Percentiles rank a stretch among this genome's conserved stretches.
Conservation (phyloP, 345 rosid species). For the Psidium guajava region DNA sequence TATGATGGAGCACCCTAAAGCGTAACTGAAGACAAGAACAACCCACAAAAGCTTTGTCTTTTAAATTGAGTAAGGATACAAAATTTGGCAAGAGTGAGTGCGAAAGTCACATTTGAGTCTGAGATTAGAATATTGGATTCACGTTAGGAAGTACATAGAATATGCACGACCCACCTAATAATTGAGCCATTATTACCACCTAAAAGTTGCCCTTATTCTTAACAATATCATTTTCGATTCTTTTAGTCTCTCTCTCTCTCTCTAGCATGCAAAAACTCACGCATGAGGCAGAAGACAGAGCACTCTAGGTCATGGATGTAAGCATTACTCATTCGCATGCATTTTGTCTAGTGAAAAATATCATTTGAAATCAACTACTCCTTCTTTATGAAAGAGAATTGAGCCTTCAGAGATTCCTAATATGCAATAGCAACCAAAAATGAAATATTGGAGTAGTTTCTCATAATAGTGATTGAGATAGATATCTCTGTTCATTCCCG, state of each 20-base stretch:
- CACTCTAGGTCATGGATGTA: not conserved
- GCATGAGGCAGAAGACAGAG: not conserved
- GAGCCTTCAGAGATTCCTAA: not conserved
- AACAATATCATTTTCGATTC: not conserved
- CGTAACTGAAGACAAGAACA: conserved; percentile 22
- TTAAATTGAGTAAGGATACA: not conserved
- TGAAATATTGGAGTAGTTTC: not conserved
- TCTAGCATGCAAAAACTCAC: not conserved
- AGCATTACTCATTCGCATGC: not conserved
- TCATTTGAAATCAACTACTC: not conserved
- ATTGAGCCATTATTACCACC: conserved; percentile 8
- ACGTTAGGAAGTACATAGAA: not conserved
- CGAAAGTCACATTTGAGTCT: not conserved
- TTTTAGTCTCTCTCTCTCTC: not conserved
- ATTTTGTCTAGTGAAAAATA: not conserved
- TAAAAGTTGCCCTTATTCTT: not conserved
- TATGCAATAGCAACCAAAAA: not conserved
- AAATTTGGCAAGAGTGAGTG: not conserved
- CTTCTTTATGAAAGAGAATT: not conserved
- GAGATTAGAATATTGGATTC: not conserved
- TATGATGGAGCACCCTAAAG: not conserved
- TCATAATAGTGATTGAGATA: not conserved
- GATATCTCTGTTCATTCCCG: not conserved
- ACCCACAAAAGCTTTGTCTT: not conserved
- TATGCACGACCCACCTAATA: not conserved